Evolutionary conservation across 73 alveolate species (phyloP).

Genomic region (Breviolum minutum): DNA sequence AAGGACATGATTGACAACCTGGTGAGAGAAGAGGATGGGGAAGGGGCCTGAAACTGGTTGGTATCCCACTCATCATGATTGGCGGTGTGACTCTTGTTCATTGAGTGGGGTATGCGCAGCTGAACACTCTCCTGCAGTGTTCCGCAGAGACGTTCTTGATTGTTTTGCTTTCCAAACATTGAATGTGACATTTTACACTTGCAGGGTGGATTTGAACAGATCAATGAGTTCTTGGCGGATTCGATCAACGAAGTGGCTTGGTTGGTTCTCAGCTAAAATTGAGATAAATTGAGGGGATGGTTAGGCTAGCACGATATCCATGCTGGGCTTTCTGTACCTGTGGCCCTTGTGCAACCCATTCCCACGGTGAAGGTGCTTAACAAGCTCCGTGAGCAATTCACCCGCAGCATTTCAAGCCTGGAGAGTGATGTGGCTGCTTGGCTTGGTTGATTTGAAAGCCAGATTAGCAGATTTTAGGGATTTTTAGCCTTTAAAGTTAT

Average conservation of each 20-base stretch:
- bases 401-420: constrained; percentile 59
- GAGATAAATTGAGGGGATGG: too few species aligned
- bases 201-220: constrained; percentile 72
- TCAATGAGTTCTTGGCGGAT: constrained; percentile 50
- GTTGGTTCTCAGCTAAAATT: not conserved
- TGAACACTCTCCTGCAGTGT: too few species aligned
- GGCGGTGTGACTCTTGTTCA: too few species aligned
- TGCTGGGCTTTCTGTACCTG: too few species aligned
- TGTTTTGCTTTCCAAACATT: too few species aligned
- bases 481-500: too few species aligned
- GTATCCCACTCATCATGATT: too few species aligned
- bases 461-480: not conserved
- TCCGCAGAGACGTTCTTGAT: too few species aligned
- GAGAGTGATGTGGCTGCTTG: constrained; percentile 48
- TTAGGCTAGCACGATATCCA: too few species aligned
- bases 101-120: too few species aligned
- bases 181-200: not conserved
- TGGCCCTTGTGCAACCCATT: too few species aligned
- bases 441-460: constrained; percentile 2
- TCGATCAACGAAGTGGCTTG: constrained; percentile 28
- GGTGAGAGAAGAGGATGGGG: constrained; percentile 25
- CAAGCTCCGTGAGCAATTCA: constrained; percentile 48
- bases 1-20: constrained; percentile 83
- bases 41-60: not conserved
- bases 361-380: constrained; percentile 16